Percentiles rank a stretch among this genome's conserved stretches.
These are phyloP conservation scores for Phialophora tarda DNA, from an alignment of 2,329 filamentous ascomycete genomes.

Conservation along the genomic window DNA sequence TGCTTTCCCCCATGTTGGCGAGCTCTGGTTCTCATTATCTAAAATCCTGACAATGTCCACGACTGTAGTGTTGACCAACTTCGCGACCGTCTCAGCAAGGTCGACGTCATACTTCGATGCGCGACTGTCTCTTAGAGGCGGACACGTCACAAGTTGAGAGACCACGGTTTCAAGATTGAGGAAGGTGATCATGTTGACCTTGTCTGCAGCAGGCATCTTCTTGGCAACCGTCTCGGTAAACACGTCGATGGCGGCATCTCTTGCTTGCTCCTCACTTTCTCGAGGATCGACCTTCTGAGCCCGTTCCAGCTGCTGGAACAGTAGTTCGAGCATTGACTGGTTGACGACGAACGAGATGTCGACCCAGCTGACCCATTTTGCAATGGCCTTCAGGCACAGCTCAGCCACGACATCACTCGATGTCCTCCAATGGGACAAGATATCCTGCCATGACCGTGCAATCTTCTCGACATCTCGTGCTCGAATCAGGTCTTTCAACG, in stretches of 20 bases:
- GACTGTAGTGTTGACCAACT: conserved; percentile 88
- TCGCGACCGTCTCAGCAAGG: conserved; percentile 91
- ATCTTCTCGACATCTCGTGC: conserved; percentile 87
- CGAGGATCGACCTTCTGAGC: conserved; percentile 63
- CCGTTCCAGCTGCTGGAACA: conserved; percentile 87
- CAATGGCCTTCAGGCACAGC: conserved; percentile 87
- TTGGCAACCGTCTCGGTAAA: conserved; percentile 96
- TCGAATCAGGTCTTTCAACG: conserved; percentile 88
- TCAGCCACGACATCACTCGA: conserved; percentile 77
- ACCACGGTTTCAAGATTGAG: conserved; percentile 87
- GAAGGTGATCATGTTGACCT: conserved; percentile 91
- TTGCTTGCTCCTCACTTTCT: conserved; percentile 78
- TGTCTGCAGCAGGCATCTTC: conserved; percentile 94
- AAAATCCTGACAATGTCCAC: conserved; percentile 86
- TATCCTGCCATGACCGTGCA: conserved; percentile 86
- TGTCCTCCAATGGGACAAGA: conserved; percentile 76
- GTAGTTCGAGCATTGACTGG: conserved; percentile 79
- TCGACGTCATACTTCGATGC: conserved; percentile 93
- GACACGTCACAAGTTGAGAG: conserved; percentile 81
- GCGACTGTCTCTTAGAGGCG: conserved; percentile 77
- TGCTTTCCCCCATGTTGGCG: conserved; percentile 72
- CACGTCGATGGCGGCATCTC: conserved; percentile 90
- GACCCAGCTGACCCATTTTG: conserved; percentile 98
- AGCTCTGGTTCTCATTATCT: conserved; percentile 67
- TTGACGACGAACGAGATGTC: conserved; percentile 94